phyloP scores from a whole-genome alignment of 257 asterid genomes.

The Solanum microdontum region DNA sequence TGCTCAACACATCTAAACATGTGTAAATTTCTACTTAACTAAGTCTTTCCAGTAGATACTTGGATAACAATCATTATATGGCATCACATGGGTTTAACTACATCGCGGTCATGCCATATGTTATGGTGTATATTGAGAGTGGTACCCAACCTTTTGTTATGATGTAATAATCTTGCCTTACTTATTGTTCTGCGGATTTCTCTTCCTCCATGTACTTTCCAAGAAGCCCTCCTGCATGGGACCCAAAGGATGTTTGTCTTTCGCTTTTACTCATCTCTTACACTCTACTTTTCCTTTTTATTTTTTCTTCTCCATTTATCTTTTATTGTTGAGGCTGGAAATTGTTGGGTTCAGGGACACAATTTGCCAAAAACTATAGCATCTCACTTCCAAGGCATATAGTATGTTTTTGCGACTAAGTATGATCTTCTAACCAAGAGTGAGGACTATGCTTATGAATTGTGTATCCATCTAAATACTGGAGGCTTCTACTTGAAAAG shows the following conservation, averaged over 20 bases:
- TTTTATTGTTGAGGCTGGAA: neutral
- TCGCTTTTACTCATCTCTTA: neutral
- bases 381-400: neutral
- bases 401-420: neutral
- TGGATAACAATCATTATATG: neutral
- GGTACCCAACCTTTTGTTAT: neutral
- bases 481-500: neutral
- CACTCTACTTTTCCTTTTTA: neutral
- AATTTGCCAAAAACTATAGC: neutral
- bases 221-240: neutral
- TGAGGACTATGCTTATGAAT: neutral
- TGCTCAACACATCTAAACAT: neutral
- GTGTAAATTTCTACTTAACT: neutral
- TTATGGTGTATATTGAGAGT: neutral
- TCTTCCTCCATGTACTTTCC: neutral
- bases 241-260: neutral
- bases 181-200: neutral
- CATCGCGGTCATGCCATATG: neutral
- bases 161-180: neutral
- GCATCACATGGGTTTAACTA: neutral
- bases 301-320: neutral
- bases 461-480: neutral
- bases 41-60: neutral
- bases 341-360: neutral
- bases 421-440: neutral